phyloP scores from a whole-genome alignment of 148 eudicot genomes.

The Persicaria tinctoria region DNA sequence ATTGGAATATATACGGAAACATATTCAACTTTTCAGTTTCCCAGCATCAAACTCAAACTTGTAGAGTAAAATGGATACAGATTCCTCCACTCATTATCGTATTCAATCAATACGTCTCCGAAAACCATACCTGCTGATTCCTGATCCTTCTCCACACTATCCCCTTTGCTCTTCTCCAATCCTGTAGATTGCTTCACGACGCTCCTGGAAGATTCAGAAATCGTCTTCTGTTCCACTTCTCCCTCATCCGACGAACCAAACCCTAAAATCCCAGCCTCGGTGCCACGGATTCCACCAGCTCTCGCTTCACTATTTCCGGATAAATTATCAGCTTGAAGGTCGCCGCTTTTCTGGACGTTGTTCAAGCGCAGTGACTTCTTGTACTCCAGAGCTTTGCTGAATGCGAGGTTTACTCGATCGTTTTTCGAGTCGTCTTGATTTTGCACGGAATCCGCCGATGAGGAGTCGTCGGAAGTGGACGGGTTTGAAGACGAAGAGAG shows the following conservation, averaged over 20 bases:
- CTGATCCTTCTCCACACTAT: background rate
- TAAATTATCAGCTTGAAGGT: slow-evolving; percentile 15
- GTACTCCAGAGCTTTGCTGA: slow-evolving; percentile 51
- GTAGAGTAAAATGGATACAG: background rate
- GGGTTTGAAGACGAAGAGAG: slow-evolving; percentile 22
- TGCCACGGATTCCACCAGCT: slow-evolving; percentile 4
- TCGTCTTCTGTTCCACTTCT: background rate
- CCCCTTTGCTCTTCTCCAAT: background rate
- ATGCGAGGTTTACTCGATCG: slow-evolving; percentile 44
- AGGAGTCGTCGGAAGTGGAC: slow-evolving; percentile 27
- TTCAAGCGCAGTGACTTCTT: slow-evolving; percentile 25
- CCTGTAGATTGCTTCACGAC: background rate
- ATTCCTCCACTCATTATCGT: no score
- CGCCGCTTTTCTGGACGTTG: slow-evolving; percentile 12
- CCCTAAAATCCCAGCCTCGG: background rate
- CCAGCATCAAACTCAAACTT: background rate
- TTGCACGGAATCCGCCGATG: slow-evolving; percentile 24
- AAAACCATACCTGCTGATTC: background rate
- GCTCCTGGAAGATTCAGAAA: background rate
- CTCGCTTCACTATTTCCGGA: slow-evolving; percentile 9
- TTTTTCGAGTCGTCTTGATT: slow-evolving; percentile 12
- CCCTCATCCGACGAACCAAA: background rate
- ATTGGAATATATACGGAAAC: background rate
- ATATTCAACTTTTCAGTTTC: background rate
- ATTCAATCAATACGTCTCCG: background rate